These are phyloP conservation scores for Colletotrichum sansevieriae DNA, from an alignment of 2,329 filamentous ascomycete species.

Conservation along the genomic window DNA sequence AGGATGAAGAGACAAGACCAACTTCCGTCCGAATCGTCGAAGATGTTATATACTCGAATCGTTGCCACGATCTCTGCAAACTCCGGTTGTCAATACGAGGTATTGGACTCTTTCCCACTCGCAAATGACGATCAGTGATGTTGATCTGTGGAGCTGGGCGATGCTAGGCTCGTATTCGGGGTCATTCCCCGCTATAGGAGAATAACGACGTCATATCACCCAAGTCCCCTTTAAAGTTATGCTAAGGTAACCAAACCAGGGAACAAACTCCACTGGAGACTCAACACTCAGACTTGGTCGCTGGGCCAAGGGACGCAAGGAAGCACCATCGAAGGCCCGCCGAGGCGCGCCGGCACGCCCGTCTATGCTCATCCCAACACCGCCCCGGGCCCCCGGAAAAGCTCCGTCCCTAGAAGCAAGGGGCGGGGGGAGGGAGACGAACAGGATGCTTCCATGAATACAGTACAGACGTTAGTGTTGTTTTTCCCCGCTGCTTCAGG, in stretches of 20 bases:
- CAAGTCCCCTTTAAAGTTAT: conserved; percentile 21
- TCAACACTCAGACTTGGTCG: background rate
- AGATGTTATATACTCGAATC: conserved; percentile 15
- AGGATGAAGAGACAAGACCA: background rate
- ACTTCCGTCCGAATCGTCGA: background rate
- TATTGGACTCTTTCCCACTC: background rate
- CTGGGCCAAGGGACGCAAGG: background rate
- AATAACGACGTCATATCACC: conserved; percentile 24
- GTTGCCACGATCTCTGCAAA: conserved; percentile 7
- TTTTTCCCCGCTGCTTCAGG: conserved; percentile 10
- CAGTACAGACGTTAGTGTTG: conserved; percentile 11
- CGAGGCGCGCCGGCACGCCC: background rate
- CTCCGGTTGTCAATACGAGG: conserved; percentile 25
- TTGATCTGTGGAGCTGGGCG: conserved; percentile 21
- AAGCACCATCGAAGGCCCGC: conserved; percentile 19
- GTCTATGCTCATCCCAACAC: conserved; percentile 24
- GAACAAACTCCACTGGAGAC: conserved; percentile 21
- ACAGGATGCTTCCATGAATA: conserved; percentile 12
- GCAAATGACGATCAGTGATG: conserved; percentile 31
- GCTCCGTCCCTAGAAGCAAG: conserved; percentile 1
- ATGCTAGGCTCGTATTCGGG: conserved; percentile 29
- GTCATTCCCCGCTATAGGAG: conserved; percentile 18
- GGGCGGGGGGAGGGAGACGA: background rate
- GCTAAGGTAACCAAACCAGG: conserved; percentile 17
- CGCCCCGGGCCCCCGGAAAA: conserved; percentile 17